Base-by-base conservation (phyloP, 2,329 filamentous ascomycete genomes). In the Coniochaeta sp. region DNA sequence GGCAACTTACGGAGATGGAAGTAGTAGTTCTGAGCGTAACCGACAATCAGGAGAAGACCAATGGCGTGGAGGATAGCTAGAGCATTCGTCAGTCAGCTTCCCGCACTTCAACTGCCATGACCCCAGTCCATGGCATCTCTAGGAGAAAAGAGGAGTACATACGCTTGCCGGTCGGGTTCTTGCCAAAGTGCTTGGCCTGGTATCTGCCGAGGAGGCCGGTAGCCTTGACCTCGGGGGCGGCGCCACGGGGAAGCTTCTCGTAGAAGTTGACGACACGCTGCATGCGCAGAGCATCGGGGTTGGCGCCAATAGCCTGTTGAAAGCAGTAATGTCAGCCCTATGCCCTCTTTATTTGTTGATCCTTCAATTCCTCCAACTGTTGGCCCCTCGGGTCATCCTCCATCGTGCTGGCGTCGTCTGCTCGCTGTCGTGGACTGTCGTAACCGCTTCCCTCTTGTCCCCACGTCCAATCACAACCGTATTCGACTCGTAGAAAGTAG, bases 1-100 rank as follows among this genome's bases (percentile, higher is more conserved):
- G 12, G 18, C 48, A 52, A 84, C 89, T 74, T 85, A 99, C 94
- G 90, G 67, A 99, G 82, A 77, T 99, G 95, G 89, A 95, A 97
- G 83, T 99, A 97, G 86, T 99, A 99, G 79, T 96, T 91, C 78
- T 97, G 90, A 64, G 87, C 88, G 75, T 99, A 99, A 66, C 94
- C 92, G 62, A 97, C 69, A 60, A 83, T 73, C 60, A 96, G 75
- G 57, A 99, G 76, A 68, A 83, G 78, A 62, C 81, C 85, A 64
- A 99, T 86, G 64, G 84, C 79, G 74, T 99, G 94, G 64, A 95
- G 79, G 67, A 99, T 82, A 59, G 94, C 94, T 99, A 64, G 63
- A 54, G 51, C 16, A 48, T 30, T 31, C 30, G 56, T 67, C 51
- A 67, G 62, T 57, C 55, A 57, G 49, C 7, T 33, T 12, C 30